Base-by-base conservation (phyloP, 495 filamentous ascomycete species). In the Aspergillus avenaceus region DNA sequence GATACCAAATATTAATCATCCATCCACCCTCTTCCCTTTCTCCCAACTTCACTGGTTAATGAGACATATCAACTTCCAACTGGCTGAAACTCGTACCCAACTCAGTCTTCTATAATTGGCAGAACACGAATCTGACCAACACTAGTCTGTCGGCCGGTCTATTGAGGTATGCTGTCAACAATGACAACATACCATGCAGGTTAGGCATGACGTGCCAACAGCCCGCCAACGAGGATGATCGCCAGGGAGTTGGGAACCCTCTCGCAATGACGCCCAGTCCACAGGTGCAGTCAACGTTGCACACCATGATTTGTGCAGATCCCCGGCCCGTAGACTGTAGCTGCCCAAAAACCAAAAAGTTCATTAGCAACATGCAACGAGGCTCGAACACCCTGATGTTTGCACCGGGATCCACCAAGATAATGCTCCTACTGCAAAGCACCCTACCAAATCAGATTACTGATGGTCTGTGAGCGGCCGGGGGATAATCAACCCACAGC, bases 261-360 rank as follows among this genome's bases (percentile, higher is more conserved):
- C 47, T 50, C 34, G n/a, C 40, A 42, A 42, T 47, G 50, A 45
- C 45, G 36, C 49, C 45, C 29, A 42, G 49, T 54, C 36, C 41
- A 49, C 51, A 52, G 47, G 47, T 42, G 48, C 53, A 23, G 43
- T 28, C 52, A 50, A 57, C 47, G 52, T 60, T 50, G 54, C 57
- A 58, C 56, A 24, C 38, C 54, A 54, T 54, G 49, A 58, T 53
- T 60, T 53, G 52, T 55, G 54, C 56, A 57, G 52, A 45, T 49
- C 53, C 38, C 37, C 34, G 16, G 34, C 16, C 34, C 34, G 34
- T 38, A 38, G 34, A 8, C 34, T 38, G 54, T 63, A 52, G 60
- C 54, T 63, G 60, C 60, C 60, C 60, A 60, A 63, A 56, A 46
- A 50, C 49, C 51, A 49, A 38, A 38, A 19, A 38, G 21, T 31